These are phyloP conservation scores for Phialophora chinensis DNA, from an alignment of 2,329 filamentous ascomycete genomes.

Conservation along the genomic window DNA sequence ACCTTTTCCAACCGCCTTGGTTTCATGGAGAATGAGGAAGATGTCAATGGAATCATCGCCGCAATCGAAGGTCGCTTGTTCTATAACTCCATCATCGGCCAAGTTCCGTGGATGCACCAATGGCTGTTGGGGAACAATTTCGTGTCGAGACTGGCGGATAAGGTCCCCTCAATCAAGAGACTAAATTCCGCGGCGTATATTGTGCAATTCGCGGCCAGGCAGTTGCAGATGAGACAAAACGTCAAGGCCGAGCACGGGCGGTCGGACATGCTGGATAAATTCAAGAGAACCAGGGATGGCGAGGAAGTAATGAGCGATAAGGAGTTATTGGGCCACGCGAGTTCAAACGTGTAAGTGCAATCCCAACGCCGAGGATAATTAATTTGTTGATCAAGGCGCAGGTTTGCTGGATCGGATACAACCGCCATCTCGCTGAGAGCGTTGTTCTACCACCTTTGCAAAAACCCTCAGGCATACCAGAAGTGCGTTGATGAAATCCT, in stretches of 20 bases:
- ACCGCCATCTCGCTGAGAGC: constrained; percentile 40
- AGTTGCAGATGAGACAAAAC: constrained; percentile 25
- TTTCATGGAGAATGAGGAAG: constrained; percentile 44
- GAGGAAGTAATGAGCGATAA: constrained; percentile 33
- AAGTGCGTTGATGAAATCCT: constrained; percentile 32
- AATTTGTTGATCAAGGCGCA: background rate
- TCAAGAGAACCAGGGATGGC: constrained; percentile 29
- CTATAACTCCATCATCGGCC: constrained; percentile 33
- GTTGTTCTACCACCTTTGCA: constrained; percentile 54
- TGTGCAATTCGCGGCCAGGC: constrained; percentile 31
- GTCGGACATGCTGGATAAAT: constrained; percentile 31
- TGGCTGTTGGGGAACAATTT: constrained; percentile 26
- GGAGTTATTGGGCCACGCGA: constrained; percentile 31
- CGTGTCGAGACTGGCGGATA: constrained; percentile 22
- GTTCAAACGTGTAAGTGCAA: constrained; percentile 30
- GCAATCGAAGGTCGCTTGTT: constrained; percentile 36
- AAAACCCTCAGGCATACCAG: constrained; percentile 43
- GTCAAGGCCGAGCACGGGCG: constrained; percentile 21
- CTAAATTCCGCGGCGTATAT: constrained; percentile 30
- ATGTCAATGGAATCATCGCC: constrained; percentile 45
- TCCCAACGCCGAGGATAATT: background rate
- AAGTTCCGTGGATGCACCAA: constrained; percentile 28
- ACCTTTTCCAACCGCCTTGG: constrained; percentile 46
- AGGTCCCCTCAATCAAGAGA: constrained; percentile 28
- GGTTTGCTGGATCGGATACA: constrained; percentile 35